Evolutionary conservation across 2,329 filamentous ascomycete genomes (phyloP).

Genomic region (Hymenoscyphus infarciens): DNA sequence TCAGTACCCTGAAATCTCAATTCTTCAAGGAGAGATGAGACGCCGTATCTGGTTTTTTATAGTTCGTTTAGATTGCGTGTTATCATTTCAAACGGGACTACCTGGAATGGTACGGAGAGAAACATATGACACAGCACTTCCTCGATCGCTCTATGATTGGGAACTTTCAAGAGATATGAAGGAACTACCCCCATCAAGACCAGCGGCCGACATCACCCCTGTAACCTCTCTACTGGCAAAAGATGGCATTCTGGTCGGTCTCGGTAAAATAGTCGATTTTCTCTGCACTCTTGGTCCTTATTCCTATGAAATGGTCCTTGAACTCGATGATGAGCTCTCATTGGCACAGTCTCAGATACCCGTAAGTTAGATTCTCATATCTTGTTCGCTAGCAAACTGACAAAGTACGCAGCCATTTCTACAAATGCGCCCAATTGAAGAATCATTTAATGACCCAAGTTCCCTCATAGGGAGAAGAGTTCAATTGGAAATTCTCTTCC

Average conservation of each 20-base stretch:
- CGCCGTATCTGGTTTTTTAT: conserved; percentile 65
- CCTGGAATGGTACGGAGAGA: conserved; percentile 64
- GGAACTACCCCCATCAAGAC: conserved; percentile 61
- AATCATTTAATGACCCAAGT: conserved; percentile 63
- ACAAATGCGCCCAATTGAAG: conserved; percentile 68
- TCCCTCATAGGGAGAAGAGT: conserved; percentile 80
- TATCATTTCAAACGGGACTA: conserved; percentile 65
- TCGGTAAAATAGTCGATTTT: conserved; percentile 67
- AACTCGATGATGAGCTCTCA: conserved; percentile 57
- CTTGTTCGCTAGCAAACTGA: background rate
- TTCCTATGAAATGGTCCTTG: conserved; percentile 59
- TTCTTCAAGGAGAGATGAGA: conserved; percentile 74
- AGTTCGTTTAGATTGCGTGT: conserved; percentile 66
- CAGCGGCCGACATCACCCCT: conserved; percentile 66
- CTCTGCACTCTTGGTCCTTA: conserved; percentile 48
- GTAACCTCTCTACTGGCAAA: conserved; percentile 76
- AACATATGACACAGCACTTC: conserved; percentile 69
- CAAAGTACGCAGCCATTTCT: conserved; percentile 72
- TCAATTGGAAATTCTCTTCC: conserved; percentile 75
- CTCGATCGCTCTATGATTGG: conserved; percentile 74
- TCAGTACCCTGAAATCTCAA: conserved; percentile 66
- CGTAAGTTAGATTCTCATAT: background rate
- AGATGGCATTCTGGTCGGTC: conserved; percentile 59
- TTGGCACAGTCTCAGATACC: conserved; percentile 43
- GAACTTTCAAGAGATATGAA: conserved; percentile 67